A percentile compares a stretch with the other conserved stretches of the same genome.
Evolutionary conservation across 1,284 basidiomycete genomes (phyloP).

Genomic region (Marasmius fiardii): DNA sequence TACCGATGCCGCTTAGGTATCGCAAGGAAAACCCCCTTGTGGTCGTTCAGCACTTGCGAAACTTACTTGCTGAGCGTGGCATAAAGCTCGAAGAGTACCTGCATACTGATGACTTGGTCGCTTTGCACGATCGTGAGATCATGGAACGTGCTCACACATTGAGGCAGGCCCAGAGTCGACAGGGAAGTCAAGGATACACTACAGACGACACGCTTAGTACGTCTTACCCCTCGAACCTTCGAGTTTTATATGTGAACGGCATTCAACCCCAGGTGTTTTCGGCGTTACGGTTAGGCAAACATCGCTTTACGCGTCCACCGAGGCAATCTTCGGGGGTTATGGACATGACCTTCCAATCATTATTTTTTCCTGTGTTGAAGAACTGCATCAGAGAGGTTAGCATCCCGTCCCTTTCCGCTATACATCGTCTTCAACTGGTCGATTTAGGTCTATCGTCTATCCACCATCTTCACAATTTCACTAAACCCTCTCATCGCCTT

Average conservation of each 20-base stretch:
- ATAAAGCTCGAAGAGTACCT: neutral
- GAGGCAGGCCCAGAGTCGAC: conserved; percentile 11
- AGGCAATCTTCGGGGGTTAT: conserved; percentile 46
- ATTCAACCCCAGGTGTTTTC: conserved; percentile 45
- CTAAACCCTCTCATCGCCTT: conserved; percentile 13
- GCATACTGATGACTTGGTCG: conserved; percentile 35
- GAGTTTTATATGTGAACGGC: neutral
- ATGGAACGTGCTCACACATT: conserved; percentile 25
- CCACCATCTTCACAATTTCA: conserved; percentile 21
- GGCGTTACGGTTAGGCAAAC: conserved; percentile 44
- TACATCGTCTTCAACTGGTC: conserved; percentile 44
- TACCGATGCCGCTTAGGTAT: neutral
- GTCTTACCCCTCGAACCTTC: conserved; percentile 1
- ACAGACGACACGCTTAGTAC: conserved; percentile 15
- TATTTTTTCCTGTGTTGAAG: conserved; percentile 54
- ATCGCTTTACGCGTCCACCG: conserved; percentile 41
- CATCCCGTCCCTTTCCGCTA: conserved; percentile 25
- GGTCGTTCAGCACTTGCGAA: neutral
- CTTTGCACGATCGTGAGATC: conserved; percentile 29
- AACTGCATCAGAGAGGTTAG: conserved; percentile 55
- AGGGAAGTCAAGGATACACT: conserved; percentile 15
- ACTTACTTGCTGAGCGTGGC: neutral
- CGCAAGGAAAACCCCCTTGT: neutral
- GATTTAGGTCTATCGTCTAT: conserved; percentile 10
- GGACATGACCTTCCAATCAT: conserved; percentile 53